Evolutionary conservation across 2,329 filamentous ascomycete genomes (phyloP).

Genomic region (Calonectria leucothoes): DNA sequence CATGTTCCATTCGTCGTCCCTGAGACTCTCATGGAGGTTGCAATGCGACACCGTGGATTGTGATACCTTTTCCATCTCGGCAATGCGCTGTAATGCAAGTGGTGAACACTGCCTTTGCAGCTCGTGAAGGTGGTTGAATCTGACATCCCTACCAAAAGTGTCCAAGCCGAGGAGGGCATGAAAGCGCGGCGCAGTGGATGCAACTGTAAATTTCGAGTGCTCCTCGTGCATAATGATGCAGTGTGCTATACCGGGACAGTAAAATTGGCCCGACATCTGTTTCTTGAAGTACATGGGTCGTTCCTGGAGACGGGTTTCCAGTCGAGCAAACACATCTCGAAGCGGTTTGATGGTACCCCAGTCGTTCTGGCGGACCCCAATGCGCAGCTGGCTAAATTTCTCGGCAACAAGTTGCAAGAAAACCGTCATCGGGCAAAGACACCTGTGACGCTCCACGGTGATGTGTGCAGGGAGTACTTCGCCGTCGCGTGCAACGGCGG

Average conservation of each 20-base stretch:
- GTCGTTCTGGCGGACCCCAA: not conserved
- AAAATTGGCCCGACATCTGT: not conserved
- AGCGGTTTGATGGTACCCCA: not conserved
- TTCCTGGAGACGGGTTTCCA: not conserved
- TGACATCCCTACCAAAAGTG: not conserved
- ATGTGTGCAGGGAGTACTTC: not conserved
- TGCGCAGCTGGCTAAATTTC: not conserved
- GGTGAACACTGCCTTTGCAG: not conserved
- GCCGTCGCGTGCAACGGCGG: not conserved
- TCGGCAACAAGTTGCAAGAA: not conserved
- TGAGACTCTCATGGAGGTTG: rapidly evolving
- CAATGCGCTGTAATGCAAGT: not conserved
- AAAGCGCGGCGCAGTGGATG: not conserved
- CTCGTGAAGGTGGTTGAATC: not conserved
- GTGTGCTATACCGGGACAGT: not conserved
- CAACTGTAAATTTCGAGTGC: not conserved
- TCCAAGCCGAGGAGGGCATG: not conserved
- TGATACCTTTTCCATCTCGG: not conserved
- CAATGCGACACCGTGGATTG: not conserved
- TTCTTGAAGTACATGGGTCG: not conserved
- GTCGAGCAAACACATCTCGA: not conserved
- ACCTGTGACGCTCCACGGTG: not conserved
- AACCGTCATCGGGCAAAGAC: not conserved
- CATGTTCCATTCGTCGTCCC: not conserved
- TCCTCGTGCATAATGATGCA: not conserved